These are phyloP conservation scores for Auriculariales sp. DNA, from an alignment of 768 basidiomycete genomes.

Conservation along the genomic window DNA sequence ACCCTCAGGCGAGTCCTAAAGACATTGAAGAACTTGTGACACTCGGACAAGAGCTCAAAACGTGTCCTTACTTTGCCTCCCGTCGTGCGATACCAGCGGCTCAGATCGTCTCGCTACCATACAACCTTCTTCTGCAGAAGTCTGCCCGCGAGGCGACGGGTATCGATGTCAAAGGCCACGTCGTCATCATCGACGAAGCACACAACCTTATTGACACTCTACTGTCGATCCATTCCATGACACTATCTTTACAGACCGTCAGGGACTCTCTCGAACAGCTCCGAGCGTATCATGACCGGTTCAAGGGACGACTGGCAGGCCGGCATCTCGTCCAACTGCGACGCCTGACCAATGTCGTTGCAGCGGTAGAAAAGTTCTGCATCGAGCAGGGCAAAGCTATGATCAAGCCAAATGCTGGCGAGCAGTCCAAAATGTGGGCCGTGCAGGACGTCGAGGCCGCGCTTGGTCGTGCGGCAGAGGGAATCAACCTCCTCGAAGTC, in stretches of 20 bases:
- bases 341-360: slow-evolving; percentile 60
- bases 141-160: slow-evolving; percentile 75
- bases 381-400: slow-evolving; percentile 36
- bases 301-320: slow-evolving; percentile 61
- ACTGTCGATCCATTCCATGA: slow-evolving; percentile 67
- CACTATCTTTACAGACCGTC: slow-evolving; percentile 43
- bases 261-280: slow-evolving; percentile 59
- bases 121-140: slow-evolving; percentile 78
- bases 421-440: slow-evolving; percentile 47
- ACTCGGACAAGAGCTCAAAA: slow-evolving; percentile 49
- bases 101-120: slow-evolving; percentile 83
- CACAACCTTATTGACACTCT: slow-evolving; percentile 90
- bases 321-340: slow-evolving; percentile 65
- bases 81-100: slow-evolving; percentile 79
- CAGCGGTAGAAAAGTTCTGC: slow-evolving; percentile 46
- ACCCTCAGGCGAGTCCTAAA: slow-evolving; percentile 60
- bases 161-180: slow-evolving; percentile 70
- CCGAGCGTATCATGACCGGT: slow-evolving; percentile 57
- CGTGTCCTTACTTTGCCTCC: slow-evolving; percentile 90
- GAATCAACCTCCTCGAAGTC: slow-evolving; percentile 74
- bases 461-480: slow-evolving; percentile 53
- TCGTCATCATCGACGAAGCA: slow-evolving; percentile 90
- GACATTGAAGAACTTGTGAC: slow-evolving; percentile 87
- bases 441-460: slow-evolving; percentile 47
- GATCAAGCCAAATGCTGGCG: slow-evolving; percentile 11